Evolutionary conservation across 495 filamentous ascomycete species (phyloP).

Genomic region (Penicilliopsis zonata): DNA sequence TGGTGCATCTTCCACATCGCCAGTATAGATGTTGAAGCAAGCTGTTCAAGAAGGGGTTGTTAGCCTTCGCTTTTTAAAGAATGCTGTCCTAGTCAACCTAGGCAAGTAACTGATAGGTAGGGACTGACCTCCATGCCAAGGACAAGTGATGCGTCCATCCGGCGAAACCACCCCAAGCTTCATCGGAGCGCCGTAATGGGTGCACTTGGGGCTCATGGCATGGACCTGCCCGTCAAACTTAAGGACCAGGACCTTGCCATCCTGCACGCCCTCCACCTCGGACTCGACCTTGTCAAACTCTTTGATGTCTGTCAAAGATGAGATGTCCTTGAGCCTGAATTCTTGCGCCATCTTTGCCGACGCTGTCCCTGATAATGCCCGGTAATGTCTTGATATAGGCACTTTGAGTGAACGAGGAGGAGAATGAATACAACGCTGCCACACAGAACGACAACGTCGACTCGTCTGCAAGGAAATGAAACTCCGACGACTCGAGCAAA

Average conservation of each 20-base stretch:
- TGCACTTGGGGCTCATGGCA: conserved; percentile 78
- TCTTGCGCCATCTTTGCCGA: conserved; percentile 45
- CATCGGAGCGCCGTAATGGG: conserved; percentile 88
- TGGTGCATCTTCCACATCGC: conserved; percentile 90
- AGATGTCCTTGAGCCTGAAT: conserved; percentile 77
- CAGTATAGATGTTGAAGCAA: conserved; percentile 81
- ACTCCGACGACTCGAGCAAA: conserved; percentile 9
- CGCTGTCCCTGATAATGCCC: conserved; percentile 7
- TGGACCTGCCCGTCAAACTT: conserved; percentile 63
- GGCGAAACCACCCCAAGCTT: conserved; percentile 70
- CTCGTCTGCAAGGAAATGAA: too few species aligned
- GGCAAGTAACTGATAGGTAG: neutral
- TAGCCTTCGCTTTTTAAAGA: too few species aligned
- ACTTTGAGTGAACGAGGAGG: too few species aligned
- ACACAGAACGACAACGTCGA: too few species aligned
- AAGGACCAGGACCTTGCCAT: conserved; percentile 73
- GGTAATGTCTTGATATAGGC: neutral
- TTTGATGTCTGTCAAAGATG: conserved; percentile 52
- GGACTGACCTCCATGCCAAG: conserved; percentile 81
- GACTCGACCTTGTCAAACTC: conserved; percentile 76
- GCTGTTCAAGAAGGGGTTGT: too few species aligned
- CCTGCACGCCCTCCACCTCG: conserved; percentile 79
- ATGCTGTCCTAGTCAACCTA: too few species aligned
- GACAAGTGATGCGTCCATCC: conserved; percentile 77
- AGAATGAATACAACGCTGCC: too few species aligned